phyloP scores from a whole-genome alignment of 1,284 basidiomycete species.

The Anthracocystis panici-leucophaei region DNA sequence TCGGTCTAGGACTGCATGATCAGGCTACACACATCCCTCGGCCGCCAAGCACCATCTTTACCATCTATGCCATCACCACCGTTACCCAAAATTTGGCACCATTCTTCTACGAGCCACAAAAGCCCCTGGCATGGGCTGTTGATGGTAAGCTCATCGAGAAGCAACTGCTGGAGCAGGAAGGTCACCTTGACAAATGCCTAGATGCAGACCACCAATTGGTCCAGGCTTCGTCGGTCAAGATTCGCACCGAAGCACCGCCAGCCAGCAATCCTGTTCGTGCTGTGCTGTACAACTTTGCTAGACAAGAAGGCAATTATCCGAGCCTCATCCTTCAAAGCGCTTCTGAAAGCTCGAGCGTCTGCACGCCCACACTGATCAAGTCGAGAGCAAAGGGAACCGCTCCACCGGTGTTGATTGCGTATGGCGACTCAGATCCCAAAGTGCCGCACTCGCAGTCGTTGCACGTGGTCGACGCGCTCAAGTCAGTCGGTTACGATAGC shows the following conservation, averaged over 20 bases:
- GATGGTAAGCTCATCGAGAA: conserved; percentile 35
- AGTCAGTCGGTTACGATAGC: conserved; percentile 28
- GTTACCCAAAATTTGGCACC: conserved; percentile 31
- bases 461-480: conserved; percentile 45
- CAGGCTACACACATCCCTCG: conserved; percentile 27
- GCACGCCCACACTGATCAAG: conserved; percentile 39
- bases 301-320: conserved; percentile 53
- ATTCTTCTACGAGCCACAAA: conserved; percentile 50
- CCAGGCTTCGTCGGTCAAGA: conserved; percentile 14
- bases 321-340: conserved; percentile 33
- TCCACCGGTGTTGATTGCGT: conserved; percentile 44
- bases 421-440: conserved; percentile 48
- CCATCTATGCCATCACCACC: conserved; percentile 58
- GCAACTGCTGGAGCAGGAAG: conserved; percentile 24
- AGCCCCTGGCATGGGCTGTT: conserved; percentile 50
- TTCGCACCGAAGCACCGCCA: conserved; percentile 47
- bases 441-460: conserved; percentile 52
- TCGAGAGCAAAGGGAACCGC: conserved; percentile 2
- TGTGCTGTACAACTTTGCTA: conserved; percentile 53
- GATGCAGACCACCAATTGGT: conserved; percentile 23
- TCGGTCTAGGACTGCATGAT: conserved; percentile 42
- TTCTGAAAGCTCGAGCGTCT: conserved; percentile 24
- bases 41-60: conserved; percentile 41
- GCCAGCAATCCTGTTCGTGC: conserved; percentile 42
- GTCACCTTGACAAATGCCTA: conserved; percentile 39